phyloP scores from a whole-genome alignment of 768 basidiomycete species.

The Hericium erinaceus region DNA sequence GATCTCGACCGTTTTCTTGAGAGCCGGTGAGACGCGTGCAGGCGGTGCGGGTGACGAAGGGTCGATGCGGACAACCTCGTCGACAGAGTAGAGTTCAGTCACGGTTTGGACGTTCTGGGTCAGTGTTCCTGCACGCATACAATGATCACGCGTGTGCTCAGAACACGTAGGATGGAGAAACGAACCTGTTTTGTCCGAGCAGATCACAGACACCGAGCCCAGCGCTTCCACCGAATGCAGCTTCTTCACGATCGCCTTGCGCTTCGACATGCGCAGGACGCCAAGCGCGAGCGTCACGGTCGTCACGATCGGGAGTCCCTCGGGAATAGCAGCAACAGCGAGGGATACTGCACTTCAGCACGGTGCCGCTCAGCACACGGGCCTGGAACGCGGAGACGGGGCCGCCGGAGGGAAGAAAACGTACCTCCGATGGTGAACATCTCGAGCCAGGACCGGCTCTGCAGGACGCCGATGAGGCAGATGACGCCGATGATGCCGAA shows the following conservation, averaged over 20 bases:
- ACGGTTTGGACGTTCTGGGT: slow-evolving; percentile 97
- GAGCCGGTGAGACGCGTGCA: slow-evolving; percentile 46
- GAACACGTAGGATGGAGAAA: neutral
- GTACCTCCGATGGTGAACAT: slow-evolving; percentile 99
- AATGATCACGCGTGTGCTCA: neutral
- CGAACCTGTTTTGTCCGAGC: slow-evolving; percentile 90
- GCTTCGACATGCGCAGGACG: slow-evolving; percentile 86
- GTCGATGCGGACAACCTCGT: slow-evolving; percentile 67
- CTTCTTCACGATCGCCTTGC: slow-evolving; percentile 96
- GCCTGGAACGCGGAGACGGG: neutral
- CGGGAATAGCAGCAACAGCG: slow-evolving; percentile 96
- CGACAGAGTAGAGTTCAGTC: slow-evolving; percentile 78
- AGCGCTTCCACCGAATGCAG: slow-evolving; percentile 90
- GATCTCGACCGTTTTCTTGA: slow-evolving; percentile 68
- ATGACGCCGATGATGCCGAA: slow-evolving; percentile 95
- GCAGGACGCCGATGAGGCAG: slow-evolving; percentile 80
- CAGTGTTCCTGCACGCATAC: slow-evolving; percentile 51
- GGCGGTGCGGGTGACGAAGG: slow-evolving; percentile 33
- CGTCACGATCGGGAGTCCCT: slow-evolving; percentile 93
- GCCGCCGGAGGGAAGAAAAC: slow-evolving; percentile 12
- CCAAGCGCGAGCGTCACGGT: slow-evolving; percentile 95
- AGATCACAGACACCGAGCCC: slow-evolving; percentile 94
- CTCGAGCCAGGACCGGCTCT: slow-evolving; percentile 83
- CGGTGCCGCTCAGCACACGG: slow-evolving; percentile 4
- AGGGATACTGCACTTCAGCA: slow-evolving; percentile 63